Percentiles rank a stretch among this genome's conserved stretches.
These are phyloP conservation scores for Nannizziopsis barbatae DNA, from an alignment of 2,329 filamentous ascomycete species.

Conservation along the genomic window DNA sequence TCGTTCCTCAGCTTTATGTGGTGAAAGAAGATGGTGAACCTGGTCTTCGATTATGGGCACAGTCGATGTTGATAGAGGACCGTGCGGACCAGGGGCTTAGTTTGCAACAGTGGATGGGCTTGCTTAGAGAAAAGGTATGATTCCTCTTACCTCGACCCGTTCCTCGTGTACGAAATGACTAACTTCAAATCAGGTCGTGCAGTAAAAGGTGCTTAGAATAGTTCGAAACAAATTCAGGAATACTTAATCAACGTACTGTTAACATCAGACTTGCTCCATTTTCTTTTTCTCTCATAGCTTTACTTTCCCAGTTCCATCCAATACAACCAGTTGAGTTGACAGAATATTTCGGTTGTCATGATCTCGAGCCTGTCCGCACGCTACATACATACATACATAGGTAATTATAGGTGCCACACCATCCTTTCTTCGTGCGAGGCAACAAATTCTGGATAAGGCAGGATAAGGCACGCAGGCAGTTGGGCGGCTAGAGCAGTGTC, in stretches of 20 bases:
- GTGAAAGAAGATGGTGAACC: conserved; percentile 94
- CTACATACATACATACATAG: too few species aligned
- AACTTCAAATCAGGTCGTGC: conserved; percentile 14
- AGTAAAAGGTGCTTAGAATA: conserved; percentile 13
- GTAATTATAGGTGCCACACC: too few species aligned
- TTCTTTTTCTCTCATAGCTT: not conserved
- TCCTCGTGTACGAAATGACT: conserved; percentile 13
- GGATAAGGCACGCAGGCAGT: too few species aligned
- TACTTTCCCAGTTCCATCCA: not conserved
- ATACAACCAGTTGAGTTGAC: too few species aligned
- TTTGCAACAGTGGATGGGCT: conserved; percentile 85
- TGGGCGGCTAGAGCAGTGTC: too few species aligned
- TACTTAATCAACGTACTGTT: conserved; percentile 5
- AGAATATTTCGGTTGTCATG: not conserved
- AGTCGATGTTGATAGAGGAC: conserved; percentile 90
- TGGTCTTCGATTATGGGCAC: conserved; percentile 88
- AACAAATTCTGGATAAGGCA: too few species aligned
- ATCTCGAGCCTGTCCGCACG: not conserved
- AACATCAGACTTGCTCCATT: not conserved
- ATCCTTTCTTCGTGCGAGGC: too few species aligned
- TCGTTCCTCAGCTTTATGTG: conserved; percentile 84
- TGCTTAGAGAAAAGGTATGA: conserved; percentile 83
- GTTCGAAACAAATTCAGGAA: conserved; percentile 7
- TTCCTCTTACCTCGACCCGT: conserved; percentile 12
- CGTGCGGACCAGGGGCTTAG: conserved; percentile 88